phyloP scores from a whole-genome alignment of 495 filamentous ascomycete genomes.

The Aspergillus carlsbadensis region DNA sequence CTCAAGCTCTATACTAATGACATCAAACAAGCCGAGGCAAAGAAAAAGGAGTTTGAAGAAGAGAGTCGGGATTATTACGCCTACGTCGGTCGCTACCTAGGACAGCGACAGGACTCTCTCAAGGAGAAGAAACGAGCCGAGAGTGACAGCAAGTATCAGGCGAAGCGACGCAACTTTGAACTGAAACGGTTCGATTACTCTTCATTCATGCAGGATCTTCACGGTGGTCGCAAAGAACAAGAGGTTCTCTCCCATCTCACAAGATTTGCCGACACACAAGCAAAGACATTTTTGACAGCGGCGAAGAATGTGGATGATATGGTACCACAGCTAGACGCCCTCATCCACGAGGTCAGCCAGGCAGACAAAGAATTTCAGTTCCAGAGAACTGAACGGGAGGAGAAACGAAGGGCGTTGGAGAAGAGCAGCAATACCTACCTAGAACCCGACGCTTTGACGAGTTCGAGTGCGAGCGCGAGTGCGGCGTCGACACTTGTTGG shows the following conservation, averaged over 20 bases:
- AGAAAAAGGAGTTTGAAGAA: conserved; percentile 98
- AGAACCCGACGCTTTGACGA: conserved; percentile 62
- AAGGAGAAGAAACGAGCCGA: conserved; percentile 96
- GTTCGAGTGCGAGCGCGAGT: conserved; percentile 25
- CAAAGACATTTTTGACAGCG: conserved; percentile 74
- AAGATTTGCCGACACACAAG: conserved; percentile 89
- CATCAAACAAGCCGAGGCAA: conserved; percentile 95
- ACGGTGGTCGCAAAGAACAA: conserved; percentile 95
- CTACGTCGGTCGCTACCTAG: conserved; percentile 90
- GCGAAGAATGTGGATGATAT: conserved; percentile 86
- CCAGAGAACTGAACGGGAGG: conserved; percentile 87
- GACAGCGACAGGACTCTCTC: conserved; percentile 89
- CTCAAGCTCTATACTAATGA: conserved; percentile 88
- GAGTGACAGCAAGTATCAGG: conserved; percentile 95
- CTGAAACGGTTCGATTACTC: conserved; percentile 98
- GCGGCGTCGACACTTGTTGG: conserved; percentile 25
- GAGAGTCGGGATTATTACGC: conserved; percentile 97
- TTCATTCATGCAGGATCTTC: conserved; percentile 97
- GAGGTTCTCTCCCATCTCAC: conserved; percentile 95
- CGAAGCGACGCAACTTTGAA: conserved; percentile 90
- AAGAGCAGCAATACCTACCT: conserved; percentile 81
- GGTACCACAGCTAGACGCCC: conserved; percentile 88
- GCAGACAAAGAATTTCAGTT: conserved; percentile 96
- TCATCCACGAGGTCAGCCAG: conserved; percentile 82
- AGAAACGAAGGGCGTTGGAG: conserved; percentile 84